Conservation (phyloP, 306 rosid genomes). For the Trifolium dubium region DNA sequence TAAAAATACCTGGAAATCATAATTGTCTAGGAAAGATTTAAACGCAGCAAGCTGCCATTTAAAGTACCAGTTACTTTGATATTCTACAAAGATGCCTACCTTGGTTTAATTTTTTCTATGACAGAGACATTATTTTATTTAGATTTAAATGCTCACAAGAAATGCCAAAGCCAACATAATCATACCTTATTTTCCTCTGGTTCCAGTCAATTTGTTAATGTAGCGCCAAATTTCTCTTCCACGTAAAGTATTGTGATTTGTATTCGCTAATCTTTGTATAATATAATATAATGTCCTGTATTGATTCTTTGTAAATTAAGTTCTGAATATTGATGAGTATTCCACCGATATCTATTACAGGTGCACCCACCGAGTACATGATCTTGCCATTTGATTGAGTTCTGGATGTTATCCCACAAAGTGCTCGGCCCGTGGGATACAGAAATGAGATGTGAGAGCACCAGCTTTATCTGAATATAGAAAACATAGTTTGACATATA, state of each 20-base stretch:
- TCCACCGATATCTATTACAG: constrained; percentile 32
- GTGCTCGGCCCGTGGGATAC: constrained; percentile 30
- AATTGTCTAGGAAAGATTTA: constrained; percentile 20
- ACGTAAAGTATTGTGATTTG: not conserved
- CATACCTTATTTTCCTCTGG: not conserved
- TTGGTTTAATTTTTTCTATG: constrained; percentile 14
- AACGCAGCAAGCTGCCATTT: constrained; percentile 23
- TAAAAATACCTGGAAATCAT: not conserved
- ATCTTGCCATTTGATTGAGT: constrained; percentile 26
- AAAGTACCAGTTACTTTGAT: not conserved
- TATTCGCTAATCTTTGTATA: constrained; percentile 9
- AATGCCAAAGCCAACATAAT: too few species aligned
- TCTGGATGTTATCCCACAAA: constrained; percentile 36
- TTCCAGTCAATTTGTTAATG: not conserved
- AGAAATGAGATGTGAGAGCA: constrained; percentile 10
- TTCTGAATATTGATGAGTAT: constrained; percentile 25
- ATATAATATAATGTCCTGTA: not conserved
- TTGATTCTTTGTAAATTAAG: constrained; percentile 20
- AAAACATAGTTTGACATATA: constrained; percentile 45
- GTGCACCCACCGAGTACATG: constrained; percentile 32
- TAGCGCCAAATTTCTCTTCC: constrained; percentile 11
- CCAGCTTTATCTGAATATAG: constrained; percentile 40
- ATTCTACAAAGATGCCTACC: constrained; percentile 15
- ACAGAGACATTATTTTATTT: not conserved
- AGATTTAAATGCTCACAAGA: not conserved